Base-by-base conservation (phyloP, 257 asterid species). In the Voacanga thouarsii region DNA sequence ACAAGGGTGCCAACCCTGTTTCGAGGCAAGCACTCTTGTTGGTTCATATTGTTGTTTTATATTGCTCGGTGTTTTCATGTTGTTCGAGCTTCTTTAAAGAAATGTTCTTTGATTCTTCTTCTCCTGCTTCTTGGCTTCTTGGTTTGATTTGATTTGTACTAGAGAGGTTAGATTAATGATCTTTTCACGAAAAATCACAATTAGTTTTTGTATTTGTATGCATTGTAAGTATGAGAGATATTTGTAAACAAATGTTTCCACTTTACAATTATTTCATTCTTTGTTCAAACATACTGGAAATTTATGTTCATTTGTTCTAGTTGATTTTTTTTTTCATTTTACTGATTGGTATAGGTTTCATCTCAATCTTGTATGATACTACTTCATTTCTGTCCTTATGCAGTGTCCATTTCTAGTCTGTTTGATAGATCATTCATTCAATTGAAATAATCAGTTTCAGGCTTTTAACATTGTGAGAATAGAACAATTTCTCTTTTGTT, bases 1-100 rank as follows among this genome's bases (percentile, higher is more conserved):
- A 89, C 82, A 95, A 93, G 21, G 97, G 97, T 7, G 85, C 97
- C 67, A 91, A 89, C 59, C 87, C 91, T 0, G 91, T 84, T 21
- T 85, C 97, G 18, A 95, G 97, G 21, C 97, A 94, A 85, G 97
- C 97, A 16, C 89, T 94, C 30, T 80, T 91, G 87, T 79, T 94
- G 96, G 89, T 94, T 70, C 97, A 94, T 82, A 92, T 92, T 78
- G 83, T 60, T 94, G 97, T 97, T 88, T 94, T 26, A 88, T 92
- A 55, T 66, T 94, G 83, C 94, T 94, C 56, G 97, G 97, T 64
- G 74, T 92, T 72, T 86, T 90, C 73, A 92, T 90, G 16, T 73
- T 92, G 80, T 91, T 95, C 73, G 98, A 97, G 67, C 88, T 92
- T 79, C 92, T 92, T 55, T 94, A 89, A 91, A 19, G 24, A 24